Evolutionary conservation across 148 eudicot genomes (phyloP).

Genomic region (Vaccinium darrowii): DNA sequence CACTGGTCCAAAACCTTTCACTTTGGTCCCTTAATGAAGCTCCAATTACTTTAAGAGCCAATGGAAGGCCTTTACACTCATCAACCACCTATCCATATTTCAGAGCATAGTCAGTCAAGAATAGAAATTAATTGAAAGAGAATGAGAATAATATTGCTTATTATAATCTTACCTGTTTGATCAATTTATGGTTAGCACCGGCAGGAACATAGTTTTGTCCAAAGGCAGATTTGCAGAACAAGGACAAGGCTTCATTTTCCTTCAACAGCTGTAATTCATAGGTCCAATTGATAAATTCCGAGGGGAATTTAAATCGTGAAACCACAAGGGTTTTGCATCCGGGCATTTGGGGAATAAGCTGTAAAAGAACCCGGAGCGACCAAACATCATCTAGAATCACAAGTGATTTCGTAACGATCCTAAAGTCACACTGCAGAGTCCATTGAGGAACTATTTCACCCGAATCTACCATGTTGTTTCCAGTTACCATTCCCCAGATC

Average conservation of each 20-base stretch:
- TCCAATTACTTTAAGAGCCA: slow-evolving; percentile 87
- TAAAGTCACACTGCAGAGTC: slow-evolving; percentile 31
- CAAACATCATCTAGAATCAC: slow-evolving; percentile 89
- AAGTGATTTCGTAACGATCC: slow-evolving; percentile 28
- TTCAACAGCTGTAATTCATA: slow-evolving; percentile 65
- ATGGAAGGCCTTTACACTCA: slow-evolving; percentile 82
- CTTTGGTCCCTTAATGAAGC: slow-evolving; percentile 70
- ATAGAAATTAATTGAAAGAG: not conserved
- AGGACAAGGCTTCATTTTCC: slow-evolving; percentile 60
- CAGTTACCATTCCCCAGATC: slow-evolving; percentile 58
- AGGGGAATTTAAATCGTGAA: slow-evolving; percentile 62
- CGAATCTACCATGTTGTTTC: slow-evolving; percentile 28
- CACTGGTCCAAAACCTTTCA: slow-evolving; percentile 70
- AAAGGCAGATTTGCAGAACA: slow-evolving; percentile 73
- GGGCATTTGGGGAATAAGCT: slow-evolving; percentile 51
- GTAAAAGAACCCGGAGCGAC: slow-evolving; percentile 61
- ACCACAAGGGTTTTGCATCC: slow-evolving; percentile 75
- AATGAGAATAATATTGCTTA: not conserved
- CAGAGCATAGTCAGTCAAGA: slow-evolving; percentile 19
- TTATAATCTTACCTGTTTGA: slow-evolving; percentile 46
- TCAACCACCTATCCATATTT: slow-evolving; percentile 50
- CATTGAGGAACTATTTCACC: slow-evolving; percentile 33
- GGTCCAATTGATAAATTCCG: slow-evolving; percentile 42
- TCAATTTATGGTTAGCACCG: slow-evolving; percentile 44
- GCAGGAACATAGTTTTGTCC: slow-evolving; percentile 53